phyloP scores from a whole-genome alignment of 805 yeast genomes.

The Pichia phayaonensis region DNA sequence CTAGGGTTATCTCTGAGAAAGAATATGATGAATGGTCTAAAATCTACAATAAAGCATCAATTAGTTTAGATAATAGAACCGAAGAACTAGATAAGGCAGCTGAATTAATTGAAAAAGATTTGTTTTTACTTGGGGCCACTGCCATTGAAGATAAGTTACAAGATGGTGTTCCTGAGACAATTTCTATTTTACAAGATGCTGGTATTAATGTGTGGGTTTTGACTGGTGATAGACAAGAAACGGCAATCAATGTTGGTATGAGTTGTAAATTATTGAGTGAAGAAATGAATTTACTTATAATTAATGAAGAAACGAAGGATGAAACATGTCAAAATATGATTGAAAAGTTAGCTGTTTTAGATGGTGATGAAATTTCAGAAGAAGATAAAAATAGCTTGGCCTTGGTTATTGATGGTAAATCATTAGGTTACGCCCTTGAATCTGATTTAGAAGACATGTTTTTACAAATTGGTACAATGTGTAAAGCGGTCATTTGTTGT shows the following conservation, averaged over 20 bases:
- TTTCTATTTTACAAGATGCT: constrained; percentile 89
- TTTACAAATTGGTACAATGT: constrained; percentile 70
- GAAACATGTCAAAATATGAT: constrained; percentile 68
- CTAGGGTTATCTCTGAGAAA: constrained; percentile 66
- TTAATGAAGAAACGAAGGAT: constrained; percentile 77
- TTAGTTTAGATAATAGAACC: constrained; percentile 67
- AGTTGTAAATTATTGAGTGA: constrained; percentile 90
- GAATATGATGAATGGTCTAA: constrained; percentile 71
- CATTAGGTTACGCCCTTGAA: constrained; percentile 80
- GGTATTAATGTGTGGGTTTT: constrained; percentile 97
- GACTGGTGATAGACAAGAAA: constrained; percentile 98
- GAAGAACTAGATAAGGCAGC: constrained; percentile 82
- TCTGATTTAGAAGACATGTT: constrained; percentile 70
- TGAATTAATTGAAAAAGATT: constrained; percentile 72
- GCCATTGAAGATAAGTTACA: constrained; percentile 97
- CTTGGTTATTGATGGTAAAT: constrained; percentile 88
- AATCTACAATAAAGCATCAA: constrained; percentile 70
- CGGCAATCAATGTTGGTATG: constrained; percentile 98
- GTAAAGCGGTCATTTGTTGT: constrained; percentile 96
- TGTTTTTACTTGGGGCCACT: constrained; percentile 87
- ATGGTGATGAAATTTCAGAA: constrained; percentile 54
- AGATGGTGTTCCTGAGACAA: constrained; percentile 98
- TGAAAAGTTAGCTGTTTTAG: constrained; percentile 70
- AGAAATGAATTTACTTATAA: constrained; percentile 87
- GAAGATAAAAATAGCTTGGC: constrained; percentile 78